Base-by-base conservation (phyloP, 179 eudicot genomes). In the Amaranthus tricolor region DNA sequence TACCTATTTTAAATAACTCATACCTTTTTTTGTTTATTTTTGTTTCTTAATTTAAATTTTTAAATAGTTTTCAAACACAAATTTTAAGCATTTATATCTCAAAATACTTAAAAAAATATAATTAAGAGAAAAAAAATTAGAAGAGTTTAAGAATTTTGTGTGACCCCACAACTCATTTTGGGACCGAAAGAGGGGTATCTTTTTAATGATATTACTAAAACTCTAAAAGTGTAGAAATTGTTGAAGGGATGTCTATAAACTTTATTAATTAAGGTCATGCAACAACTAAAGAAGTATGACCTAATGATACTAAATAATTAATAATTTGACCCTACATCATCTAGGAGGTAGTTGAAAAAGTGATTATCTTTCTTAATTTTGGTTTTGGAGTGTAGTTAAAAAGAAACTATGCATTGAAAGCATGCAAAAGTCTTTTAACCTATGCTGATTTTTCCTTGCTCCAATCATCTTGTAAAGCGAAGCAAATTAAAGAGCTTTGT, bases 101-200 rank as follows among this genome's bases (percentile, higher is more conserved):
- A 31, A 31, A 1, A 0, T 31, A 31, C 40, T 0, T 2, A 31
- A 31, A 31, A 31, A 31, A 31, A 2, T 31, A 31, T 31, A 31
- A 0, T 31, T 31, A 31, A 31, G 3, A 31, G 3, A 31, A 31
- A 56, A n/a, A 2, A 56, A 31, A 14, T 9, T 61, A 1, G 45
- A 44, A 45, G 66, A 49, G 17, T 64, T 10, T 9, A 31, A 21
- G 7, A 63, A 44, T 31, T 63, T 57, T 43, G 17, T 66, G 73
- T 73, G 74, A 71, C 10, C 10, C 6, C 1, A 71, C 79, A 80
- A 69, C 79, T 75, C 70, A 76, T 24, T n/a, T 19, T 72, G 74
- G 83, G 76, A 65, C 83, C 79, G 66, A 71, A 61, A 69, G 40
- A n/a, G 64, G 68, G 50, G 31, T 9, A 62, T 24, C 47, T 10